A percentile compares a stretch with the other conserved stretches of the same genome.
Conservation (phyloP, 805 yeast species). For the Myxozyma kluyveri region DNA sequence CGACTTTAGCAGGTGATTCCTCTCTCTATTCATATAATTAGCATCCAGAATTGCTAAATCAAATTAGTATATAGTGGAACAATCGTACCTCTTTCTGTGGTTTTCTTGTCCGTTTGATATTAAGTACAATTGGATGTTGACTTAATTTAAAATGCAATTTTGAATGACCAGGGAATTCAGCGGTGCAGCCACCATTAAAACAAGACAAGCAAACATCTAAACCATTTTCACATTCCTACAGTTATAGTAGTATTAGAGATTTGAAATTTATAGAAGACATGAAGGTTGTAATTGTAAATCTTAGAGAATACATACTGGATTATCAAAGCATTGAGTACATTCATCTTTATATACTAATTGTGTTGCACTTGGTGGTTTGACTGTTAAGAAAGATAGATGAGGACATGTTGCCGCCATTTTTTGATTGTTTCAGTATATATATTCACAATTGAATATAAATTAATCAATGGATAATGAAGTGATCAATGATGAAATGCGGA, state of each 20-base stretch:
- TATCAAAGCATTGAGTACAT: conserved; percentile 81
- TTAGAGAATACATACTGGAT: conserved; percentile 43
- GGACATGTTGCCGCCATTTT: conserved; percentile 13
- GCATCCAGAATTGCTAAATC: conserved; percentile 35
- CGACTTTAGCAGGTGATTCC: conserved; percentile 48
- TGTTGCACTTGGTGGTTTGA: conserved; percentile 26
- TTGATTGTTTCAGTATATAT: neutral
- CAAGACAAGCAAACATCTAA: conserved; percentile 74
- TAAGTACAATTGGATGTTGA: conserved; percentile 58
- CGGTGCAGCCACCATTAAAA: conserved; percentile 43
- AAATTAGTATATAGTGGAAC: conserved; percentile 35
- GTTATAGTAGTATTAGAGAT: neutral
- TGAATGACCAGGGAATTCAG: conserved; percentile 64
- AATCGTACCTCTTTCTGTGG: neutral
- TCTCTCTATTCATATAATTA: conserved; percentile 30
- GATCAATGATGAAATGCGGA: neutral
- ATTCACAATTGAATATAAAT: neutral
- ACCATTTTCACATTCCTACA: conserved; percentile 48
- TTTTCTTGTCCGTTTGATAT: conserved; percentile 44
- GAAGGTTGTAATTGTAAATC: neutral
- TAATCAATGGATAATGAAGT: neutral
- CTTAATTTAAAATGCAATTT: conserved; percentile 51
- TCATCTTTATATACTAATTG: conserved; percentile 74
- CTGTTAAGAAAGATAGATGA: conserved; percentile 11
- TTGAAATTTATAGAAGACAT: neutral